Base-by-base conservation (phyloP, 2,329 filamentous ascomycete genomes). In the Allantophomopsis lycopodina region DNA sequence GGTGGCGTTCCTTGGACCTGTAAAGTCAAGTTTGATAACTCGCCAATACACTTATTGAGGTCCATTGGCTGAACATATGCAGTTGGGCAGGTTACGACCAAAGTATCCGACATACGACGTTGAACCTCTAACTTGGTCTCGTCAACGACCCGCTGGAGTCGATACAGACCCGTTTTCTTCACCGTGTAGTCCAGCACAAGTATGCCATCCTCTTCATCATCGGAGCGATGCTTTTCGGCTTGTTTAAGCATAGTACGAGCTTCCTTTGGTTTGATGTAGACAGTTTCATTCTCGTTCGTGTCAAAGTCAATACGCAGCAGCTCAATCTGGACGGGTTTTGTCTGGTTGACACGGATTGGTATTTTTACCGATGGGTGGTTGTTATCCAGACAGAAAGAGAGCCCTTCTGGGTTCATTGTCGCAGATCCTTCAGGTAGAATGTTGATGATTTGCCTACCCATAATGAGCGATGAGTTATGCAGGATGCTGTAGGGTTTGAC, bases 371-470 rank as follows among this genome's bases (percentile, higher is more conserved):
- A 64, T 21, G 70, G 68, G 42, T 70, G 75, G 16, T 72, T 65
- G 34, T 68, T 65, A 42, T 80, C 79, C 36, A 98, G 63, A 59
- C 91, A 98, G 59, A 91, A 91, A 0, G 87, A 73, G n/a, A 70
- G 64, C 42, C 75, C 71, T 36, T 87, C 73, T 1, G 87, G 86
- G 53, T 98, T 98, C 46, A 98, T 67, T 37, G 87, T 70, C 12
- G 88, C 91, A 37, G 88, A 91, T 66, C 93, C 93, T 66, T 98
- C 91, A 2, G 91, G 91, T 40, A 98, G 67, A 54, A 98, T 94
- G 56, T 98, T 91, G 60, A 98, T 89, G 50, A 95, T 94, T 63
- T 96, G 88, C 58, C 87, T 91, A 54, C 91, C 91, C 62, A 94
- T 73, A 47, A 98, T 96, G 53, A 96, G 71, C 16, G 88, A 94